Conservation (phyloP, 306 rosid species). For the Cucurbita maxima region DNA sequence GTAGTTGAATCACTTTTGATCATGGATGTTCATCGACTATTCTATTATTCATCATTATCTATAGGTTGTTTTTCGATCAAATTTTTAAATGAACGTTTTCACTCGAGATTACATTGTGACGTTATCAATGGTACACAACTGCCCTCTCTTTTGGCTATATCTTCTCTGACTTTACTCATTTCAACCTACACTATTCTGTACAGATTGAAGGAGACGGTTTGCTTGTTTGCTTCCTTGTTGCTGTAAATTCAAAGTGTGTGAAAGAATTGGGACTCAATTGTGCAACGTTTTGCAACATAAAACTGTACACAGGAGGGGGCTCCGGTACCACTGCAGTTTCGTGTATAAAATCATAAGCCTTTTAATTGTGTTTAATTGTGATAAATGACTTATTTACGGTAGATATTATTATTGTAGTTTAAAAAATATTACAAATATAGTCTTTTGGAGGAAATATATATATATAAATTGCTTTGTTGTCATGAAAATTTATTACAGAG, state of each 20-base stretch:
- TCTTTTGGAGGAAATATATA: not conserved
- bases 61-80: not conserved
- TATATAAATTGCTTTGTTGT: too few relatives aligned
- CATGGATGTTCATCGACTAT: not conserved
- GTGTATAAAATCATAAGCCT: not conserved
- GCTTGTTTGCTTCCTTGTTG: not conserved
- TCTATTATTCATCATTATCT: not conserved
- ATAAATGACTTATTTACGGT: not conserved
- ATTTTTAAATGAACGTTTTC: not conserved
- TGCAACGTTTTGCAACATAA: not conserved
- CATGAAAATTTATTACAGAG: too few relatives aligned
- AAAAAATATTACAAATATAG: not conserved
- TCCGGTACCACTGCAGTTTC: not conserved
- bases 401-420: not conserved
- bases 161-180: not conserved
- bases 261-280: not conserved
- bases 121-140: not conserved
- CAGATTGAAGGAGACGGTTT: not conserved
- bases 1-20: not conserved
- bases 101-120: not conserved
- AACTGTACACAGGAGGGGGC: not conserved
- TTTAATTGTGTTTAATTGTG: not conserved
- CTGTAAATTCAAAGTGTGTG: not conserved
- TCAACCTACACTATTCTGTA: not conserved
- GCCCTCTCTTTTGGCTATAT: not conserved